These are phyloP conservation scores for Globisporangium irregulare DNA, from an alignment of 352 stramenopile species.

Conservation along the genomic window DNA sequence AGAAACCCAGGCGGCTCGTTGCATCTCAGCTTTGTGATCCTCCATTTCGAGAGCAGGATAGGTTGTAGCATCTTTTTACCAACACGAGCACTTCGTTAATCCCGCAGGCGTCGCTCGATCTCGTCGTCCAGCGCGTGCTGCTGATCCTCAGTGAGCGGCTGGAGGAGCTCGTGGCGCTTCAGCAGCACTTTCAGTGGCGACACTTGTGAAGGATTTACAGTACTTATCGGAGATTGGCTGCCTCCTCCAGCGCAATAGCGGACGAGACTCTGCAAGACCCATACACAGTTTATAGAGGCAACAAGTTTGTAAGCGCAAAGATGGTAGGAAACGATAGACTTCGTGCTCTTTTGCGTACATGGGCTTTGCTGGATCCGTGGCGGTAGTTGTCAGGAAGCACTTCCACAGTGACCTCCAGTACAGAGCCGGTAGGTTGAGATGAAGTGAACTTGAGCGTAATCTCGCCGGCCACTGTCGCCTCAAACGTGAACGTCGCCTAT, in stretches of 20 bases:
- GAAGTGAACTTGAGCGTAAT: neutral
- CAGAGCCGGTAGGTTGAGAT: neutral
- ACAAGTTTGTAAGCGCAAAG: neutral
- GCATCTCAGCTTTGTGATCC: too few species aligned
- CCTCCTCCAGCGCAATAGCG: slow-evolving; percentile 4
- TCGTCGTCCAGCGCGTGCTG: neutral
- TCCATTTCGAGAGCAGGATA: too few species aligned
- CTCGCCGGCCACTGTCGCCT: neutral
- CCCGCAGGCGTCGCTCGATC: neutral
- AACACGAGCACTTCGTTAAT: neutral
- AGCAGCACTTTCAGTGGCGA: slow-evolving; percentile 5
- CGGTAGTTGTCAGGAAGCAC: slow-evolving; percentile 1
- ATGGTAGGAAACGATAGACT: neutral
- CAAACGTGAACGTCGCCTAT: slow-evolving; percentile 7
- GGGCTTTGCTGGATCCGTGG: slow-evolving; percentile 6
- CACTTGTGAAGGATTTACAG: neutral
- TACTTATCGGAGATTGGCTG: neutral
- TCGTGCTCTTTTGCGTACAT: slow-evolving; percentile 1
- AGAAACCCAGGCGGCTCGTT: too few species aligned
- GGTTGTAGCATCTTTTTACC: too few species aligned
- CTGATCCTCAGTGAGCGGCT: neutral
- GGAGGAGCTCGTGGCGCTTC: neutral
- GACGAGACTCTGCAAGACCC: slow-evolving; percentile 1
- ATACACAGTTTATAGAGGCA: neutral
- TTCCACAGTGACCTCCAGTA: slow-evolving; percentile 6